phyloP scores from a whole-genome alignment of 1,284 basidiomycete species.

The Phylloboletellus chloephorus region DNA sequence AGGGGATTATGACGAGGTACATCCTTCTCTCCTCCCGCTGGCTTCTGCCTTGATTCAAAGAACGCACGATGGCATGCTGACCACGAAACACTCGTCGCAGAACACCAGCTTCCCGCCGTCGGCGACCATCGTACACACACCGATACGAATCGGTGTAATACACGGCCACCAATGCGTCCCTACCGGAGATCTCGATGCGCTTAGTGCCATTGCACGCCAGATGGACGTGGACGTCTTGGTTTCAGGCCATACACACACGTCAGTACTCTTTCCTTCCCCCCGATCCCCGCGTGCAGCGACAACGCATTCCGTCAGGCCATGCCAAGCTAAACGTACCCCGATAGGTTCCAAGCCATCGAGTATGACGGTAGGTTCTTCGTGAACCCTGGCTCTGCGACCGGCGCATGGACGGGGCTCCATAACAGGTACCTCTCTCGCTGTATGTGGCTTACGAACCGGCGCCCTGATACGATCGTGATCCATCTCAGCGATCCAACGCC shows the following conservation, averaged over 20 bases:
- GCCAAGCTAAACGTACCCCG: background rate
- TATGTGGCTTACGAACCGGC: slow-evolving; percentile 1
- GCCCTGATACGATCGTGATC: no score
- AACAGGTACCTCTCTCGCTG: slow-evolving; percentile 48
- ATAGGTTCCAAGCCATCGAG: slow-evolving; percentile 90
- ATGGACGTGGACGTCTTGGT: slow-evolving; percentile 97
- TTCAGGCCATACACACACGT: slow-evolving; percentile 93
- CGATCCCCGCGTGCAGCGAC: background rate
- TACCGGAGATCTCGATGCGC: slow-evolving; percentile 84
- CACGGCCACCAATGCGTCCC: slow-evolving; percentile 96
- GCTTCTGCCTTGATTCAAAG: background rate
- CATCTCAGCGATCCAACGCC: slow-evolving; percentile 61
- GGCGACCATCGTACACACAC: slow-evolving; percentile 75
- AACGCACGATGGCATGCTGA: slow-evolving; percentile 11
- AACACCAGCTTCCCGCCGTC: slow-evolving; percentile 76
- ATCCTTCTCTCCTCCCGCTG: slow-evolving; percentile 13
- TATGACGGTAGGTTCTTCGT: slow-evolving; percentile 91
- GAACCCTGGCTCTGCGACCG: slow-evolving; percentile 93
- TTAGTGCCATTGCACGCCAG: slow-evolving; percentile 83
- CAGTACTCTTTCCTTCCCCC: slow-evolving; percentile 29
- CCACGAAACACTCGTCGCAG: slow-evolving; percentile 30
- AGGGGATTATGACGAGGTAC: slow-evolving; percentile 94
- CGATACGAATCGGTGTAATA: slow-evolving; percentile 89
- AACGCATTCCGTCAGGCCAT: no score
- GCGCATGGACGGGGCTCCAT: slow-evolving; percentile 82